Evolutionary conservation across 495 filamentous ascomycete species (phyloP).

Genomic region (Hypoxylon crocopeplum): DNA sequence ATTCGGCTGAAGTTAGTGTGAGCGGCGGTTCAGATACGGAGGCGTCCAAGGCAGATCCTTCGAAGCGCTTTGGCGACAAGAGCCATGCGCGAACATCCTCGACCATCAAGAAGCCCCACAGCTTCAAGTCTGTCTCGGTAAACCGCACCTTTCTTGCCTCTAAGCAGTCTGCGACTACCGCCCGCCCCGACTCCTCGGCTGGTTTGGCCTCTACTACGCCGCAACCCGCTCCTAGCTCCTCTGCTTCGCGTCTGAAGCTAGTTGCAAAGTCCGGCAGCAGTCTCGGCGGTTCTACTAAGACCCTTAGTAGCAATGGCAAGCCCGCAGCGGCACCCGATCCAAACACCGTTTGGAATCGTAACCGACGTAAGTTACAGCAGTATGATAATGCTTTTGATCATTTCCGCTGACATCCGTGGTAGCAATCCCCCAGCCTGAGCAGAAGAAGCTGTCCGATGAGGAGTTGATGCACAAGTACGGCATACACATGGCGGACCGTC

Average conservation of each 20-base stretch:
- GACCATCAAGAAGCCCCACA: slow-evolving; percentile 76
- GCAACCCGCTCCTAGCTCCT: slow-evolving; percentile 43
- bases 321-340: slow-evolving; percentile 61
- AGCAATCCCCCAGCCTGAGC: slow-evolving; percentile 79
- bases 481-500: slow-evolving; percentile 92
- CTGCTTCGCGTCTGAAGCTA: slow-evolving; percentile 56
- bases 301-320: slow-evolving; percentile 63
- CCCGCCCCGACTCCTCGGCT: slow-evolving; percentile 60
- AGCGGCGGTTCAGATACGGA: slow-evolving; percentile 77
- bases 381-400: background rate
- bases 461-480: slow-evolving; percentile 89
- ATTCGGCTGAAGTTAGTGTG: slow-evolving; percentile 62
- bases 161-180: slow-evolving; percentile 50
- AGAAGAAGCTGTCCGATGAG: slow-evolving; percentile 95
- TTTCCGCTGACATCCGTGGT: slow-evolving; percentile 30
- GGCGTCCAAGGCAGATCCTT: slow-evolving; percentile 57
- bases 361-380: slow-evolving; percentile 73
- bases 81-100: slow-evolving; percentile 72
- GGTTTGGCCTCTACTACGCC: slow-evolving; percentile 43
- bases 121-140: slow-evolving; percentile 94
- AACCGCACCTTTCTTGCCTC: slow-evolving; percentile 83
- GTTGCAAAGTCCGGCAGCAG: slow-evolving; percentile 62
- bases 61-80: slow-evolving; percentile 59
- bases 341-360: slow-evolving; percentile 95
- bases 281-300: slow-evolving; percentile 49